Evolutionary conservation across 2,329 filamentous ascomycete species (phyloP).

Genomic region (Raffaelea albimanens): DNA sequence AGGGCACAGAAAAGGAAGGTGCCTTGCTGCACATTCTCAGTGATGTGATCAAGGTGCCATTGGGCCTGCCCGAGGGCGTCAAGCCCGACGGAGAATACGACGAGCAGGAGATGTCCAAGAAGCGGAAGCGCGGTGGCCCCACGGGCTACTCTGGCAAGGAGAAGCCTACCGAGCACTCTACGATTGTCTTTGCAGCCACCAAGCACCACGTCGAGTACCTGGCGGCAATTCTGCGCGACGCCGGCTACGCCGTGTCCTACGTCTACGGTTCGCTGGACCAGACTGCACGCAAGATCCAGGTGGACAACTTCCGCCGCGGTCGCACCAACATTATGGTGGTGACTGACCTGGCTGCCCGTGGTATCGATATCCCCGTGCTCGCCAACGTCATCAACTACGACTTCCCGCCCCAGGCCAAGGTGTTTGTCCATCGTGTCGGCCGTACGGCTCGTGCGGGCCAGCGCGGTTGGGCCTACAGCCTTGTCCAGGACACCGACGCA

Average conservation of each 20-base stretch:
- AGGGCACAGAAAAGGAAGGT: slow-evolving; percentile 88
- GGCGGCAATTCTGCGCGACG: slow-evolving; percentile 63
- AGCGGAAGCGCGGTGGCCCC: slow-evolving; percentile 59
- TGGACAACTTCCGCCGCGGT: slow-evolving; percentile 79
- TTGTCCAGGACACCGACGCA: slow-evolving; percentile 78
- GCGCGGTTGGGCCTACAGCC: slow-evolving; percentile 89
- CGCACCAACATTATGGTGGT: slow-evolving; percentile 86
- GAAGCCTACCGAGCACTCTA: slow-evolving; percentile 80
- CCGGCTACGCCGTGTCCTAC: slow-evolving; percentile 85
- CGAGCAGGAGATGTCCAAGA: slow-evolving; percentile 39
- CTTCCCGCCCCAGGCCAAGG: slow-evolving; percentile 91
- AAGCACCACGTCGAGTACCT: slow-evolving; percentile 98
- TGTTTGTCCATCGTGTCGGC: slow-evolving; percentile 93
- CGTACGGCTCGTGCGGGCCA: slow-evolving; percentile 90
- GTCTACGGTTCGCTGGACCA: slow-evolving; percentile 94
- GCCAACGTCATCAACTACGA: slow-evolving; percentile 99
- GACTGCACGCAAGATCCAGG: slow-evolving; percentile 82
- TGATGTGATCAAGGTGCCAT: slow-evolving; percentile 87
- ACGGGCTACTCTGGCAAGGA: slow-evolving; percentile 42
- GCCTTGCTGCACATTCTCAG: slow-evolving; percentile 81
- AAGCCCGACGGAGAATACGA: slow-evolving; percentile 28
- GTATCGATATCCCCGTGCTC: slow-evolving; percentile 93
- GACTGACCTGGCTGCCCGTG: slow-evolving; percentile 90
- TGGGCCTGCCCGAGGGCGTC: slow-evolving; percentile 46
- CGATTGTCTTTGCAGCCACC: slow-evolving; percentile 88